These are phyloP conservation scores for Sclerotinia subarctica DNA, from an alignment of 2,329 filamentous ascomycete species.

Conservation along the genomic window DNA sequence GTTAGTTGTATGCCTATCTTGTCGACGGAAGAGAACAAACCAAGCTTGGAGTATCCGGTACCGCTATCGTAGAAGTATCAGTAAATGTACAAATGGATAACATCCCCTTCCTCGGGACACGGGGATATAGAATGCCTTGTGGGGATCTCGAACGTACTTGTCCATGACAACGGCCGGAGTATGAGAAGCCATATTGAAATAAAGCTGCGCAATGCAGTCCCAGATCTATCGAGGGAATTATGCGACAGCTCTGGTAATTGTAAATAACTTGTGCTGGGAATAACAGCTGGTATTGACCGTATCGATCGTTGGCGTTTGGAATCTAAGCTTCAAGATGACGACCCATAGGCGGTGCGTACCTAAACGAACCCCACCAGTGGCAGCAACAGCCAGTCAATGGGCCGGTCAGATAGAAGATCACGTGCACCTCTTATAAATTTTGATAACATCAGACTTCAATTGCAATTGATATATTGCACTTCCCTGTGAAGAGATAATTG, in stretches of 20 bases:
- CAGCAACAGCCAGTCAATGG: slow-evolving; percentile 10
- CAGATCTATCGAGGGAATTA: slow-evolving; percentile 30
- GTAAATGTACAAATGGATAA: slow-evolving; percentile 22
- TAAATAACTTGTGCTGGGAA: slow-evolving; percentile 10
- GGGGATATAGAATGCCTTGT: slow-evolving; percentile 22
- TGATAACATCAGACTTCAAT: neutral
- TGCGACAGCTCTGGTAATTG: slow-evolving; percentile 32
- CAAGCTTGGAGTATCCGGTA: slow-evolving; percentile 98
- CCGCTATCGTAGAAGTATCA: slow-evolving; percentile 60
- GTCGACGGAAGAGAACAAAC: slow-evolving; percentile 50
- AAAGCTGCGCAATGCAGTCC: slow-evolving; percentile 32
- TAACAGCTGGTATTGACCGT: slow-evolving; percentile 7
- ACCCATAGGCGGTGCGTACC: slow-evolving; percentile 23
- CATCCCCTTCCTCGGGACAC: slow-evolving; percentile 7
- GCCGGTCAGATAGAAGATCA: neutral
- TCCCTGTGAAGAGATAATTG: neutral
- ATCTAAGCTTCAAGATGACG: slow-evolving; percentile 28
- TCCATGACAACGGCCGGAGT: slow-evolving; percentile 99
- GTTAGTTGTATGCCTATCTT: slow-evolving; percentile 10
- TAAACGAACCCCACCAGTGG: slow-evolving; percentile 22
- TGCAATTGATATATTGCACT: neutral
- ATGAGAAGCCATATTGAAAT: slow-evolving; percentile 81
- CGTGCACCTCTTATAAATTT: neutral
- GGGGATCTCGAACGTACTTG: slow-evolving; percentile 70
- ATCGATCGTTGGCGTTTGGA: slow-evolving; percentile 17